Conservation (phyloP, 2,329 filamentous ascomycete species). For the Eurotiales sp. region DNA sequence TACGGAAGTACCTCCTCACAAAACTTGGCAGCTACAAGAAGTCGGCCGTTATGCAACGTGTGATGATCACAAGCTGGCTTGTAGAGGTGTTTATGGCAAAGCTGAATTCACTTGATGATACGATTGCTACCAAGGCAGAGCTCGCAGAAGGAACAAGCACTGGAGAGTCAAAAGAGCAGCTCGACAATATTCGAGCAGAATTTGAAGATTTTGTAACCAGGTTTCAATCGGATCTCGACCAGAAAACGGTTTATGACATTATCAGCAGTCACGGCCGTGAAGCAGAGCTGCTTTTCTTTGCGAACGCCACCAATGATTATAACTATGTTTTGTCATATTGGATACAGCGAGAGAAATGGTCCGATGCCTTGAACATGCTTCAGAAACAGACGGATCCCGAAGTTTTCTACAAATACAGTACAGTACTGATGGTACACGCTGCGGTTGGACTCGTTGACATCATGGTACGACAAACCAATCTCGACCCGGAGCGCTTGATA, state of each 20-base stretch:
- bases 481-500: conserved; percentile 83
- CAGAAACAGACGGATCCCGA: conserved; percentile 91
- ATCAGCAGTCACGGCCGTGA: conserved; percentile 94
- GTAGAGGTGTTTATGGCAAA: conserved; percentile 97
- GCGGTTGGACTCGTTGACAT: conserved; percentile 89
- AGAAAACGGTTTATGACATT: conserved; percentile 89
- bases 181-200: conserved; percentile 68
- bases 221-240: conserved; percentile 83
- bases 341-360: conserved; percentile 93
- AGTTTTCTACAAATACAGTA: conserved; percentile 95
- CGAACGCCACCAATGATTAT: conserved; percentile 82
- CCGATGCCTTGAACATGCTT: conserved; percentile 77
- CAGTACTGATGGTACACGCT: conserved; percentile 88
- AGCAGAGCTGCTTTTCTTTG: conserved; percentile 87
- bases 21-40: conserved; percentile 82
- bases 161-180: conserved; percentile 63
- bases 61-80: conserved; percentile 94
- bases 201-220: conserved; percentile 84
- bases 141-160: conserved; percentile 68
- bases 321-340: conserved; percentile 95
- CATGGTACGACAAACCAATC: conserved; percentile 81
- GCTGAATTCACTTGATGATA: conserved; percentile 89
- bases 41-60: conserved; percentile 80
- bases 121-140: conserved; percentile 84
- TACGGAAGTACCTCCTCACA: conserved; percentile 82